Base-by-base conservation (phyloP, 129 eudicot genomes). In the Silybum marianum region DNA sequence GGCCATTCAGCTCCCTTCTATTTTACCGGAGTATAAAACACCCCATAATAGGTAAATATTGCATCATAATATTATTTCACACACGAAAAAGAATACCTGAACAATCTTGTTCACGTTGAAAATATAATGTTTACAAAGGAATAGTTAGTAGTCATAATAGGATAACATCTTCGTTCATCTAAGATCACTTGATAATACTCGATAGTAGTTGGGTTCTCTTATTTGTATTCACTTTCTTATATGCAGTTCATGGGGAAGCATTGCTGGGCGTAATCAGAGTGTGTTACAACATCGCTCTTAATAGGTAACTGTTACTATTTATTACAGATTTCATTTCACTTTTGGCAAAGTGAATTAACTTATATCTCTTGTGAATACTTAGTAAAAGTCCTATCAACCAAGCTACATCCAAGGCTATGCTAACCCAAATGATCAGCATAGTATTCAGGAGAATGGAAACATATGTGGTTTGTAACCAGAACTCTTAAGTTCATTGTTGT, bases 351-450 rank as follows among this genome's bases (percentile, higher is more conserved):
- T 32, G 84, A 79, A 69, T 32, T 81, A 23, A 89, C 79, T 78
- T 46, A 46, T 58, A 54, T 75, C 69, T 76, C 36, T 25, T 84
- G 51, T 86, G 76, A 71, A 77, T 88, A 80, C 62, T 75, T 71
- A 96, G 97, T 91, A 96, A 96, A 92, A 96, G 99, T 90, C 95
- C 97, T 54, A 84, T 96, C 76, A 96, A 96, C 89, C 99, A 96
- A 91, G 98, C 98, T 73, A 96, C 99, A 42, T 87, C 99, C 84
- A 96, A 96, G 90, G 99, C 99, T 74, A 96, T 93, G 98, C 73
- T 96, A 74, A 96, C 98, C 26, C 99, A 96, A 80, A 96, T 96
- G 99, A 91, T 96, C 89, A 96, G 90, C 87, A 88, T 96, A 75
- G 85, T 96, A 71, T 90, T 96, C 80, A 90, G 95, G 88, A 88